Base-by-base conservation (phyloP, 1,284 basidiomycete species). In the Grifola frondosa region DNA sequence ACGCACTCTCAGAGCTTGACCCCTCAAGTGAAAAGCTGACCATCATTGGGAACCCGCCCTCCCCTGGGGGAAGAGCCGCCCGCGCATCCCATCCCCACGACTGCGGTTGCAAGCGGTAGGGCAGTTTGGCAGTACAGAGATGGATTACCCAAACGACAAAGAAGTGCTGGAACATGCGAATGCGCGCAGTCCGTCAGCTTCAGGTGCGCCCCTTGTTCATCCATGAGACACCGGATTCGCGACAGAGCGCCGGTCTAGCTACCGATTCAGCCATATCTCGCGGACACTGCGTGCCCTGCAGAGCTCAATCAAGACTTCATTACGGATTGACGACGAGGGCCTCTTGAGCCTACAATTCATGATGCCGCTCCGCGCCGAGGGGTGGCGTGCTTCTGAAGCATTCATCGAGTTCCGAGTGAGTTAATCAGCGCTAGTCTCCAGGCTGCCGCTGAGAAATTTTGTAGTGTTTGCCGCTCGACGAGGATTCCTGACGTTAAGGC, bases 71-170 rank as follows among this genome's bases (percentile, higher is more conserved):
- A 45, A 35, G 62, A 45, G 45, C 57, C 21, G 56, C 63, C 13
- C 68, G 59, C 48, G 44, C 59, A 8, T 33, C 61, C 22, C 66
- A 21, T 77, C 72, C 59, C 84, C 82, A 15, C 74, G 84, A 54
- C 78, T 95, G 38, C 77, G 87, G 15, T 82, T 96, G 35, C 81
- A 84, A 46, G 89, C 88, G 0, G 75, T 74, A 7, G 91, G 91
- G 2, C 79, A 81, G 31, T 88, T 90, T 61, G 92, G 91, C 6
- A 88, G 78, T 45, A 88, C 87, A 2, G 88, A 94, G 90, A 88
- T 96, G 81, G 93, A 97, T 63, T 96, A 94, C 53, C 90, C 91
- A 1, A 91, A 92, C 56, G 92, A 95, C 58, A 74, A 77, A 38
- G 91, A 95, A 40, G 89, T 96, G 0, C 76, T 97, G 30, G 91